phyloP scores from a whole-genome alignment of 495 filamentous ascomycete species.

The Hyaloscypha bicolor region DNA sequence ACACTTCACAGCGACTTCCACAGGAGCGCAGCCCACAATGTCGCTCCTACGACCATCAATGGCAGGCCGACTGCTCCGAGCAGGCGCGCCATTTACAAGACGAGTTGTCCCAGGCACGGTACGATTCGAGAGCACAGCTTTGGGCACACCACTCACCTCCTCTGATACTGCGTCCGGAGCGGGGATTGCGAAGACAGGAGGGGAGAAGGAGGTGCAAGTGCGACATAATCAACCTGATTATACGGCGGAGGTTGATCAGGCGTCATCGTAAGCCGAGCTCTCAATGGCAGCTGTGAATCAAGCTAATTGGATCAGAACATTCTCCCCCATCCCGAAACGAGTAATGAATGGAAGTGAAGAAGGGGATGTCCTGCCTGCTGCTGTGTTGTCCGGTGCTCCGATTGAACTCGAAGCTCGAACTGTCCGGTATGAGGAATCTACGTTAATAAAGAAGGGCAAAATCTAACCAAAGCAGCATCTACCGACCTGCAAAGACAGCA shows the following conservation, averaged over 20 bases:
- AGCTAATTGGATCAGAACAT: conserved; percentile 57
- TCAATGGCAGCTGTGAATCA: not conserved
- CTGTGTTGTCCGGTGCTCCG: conserved; percentile 88
- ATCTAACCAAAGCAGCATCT: conserved; percentile 67
- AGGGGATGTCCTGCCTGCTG: conserved; percentile 72
- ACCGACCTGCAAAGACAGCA: conserved; percentile 83
- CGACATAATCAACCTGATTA: conserved; percentile 74
- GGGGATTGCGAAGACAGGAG: conserved; percentile 20
- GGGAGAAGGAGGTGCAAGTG: conserved; percentile 25
- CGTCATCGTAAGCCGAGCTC: conserved; percentile 31
- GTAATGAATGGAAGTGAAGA: conserved; percentile 91
- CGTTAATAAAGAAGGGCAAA: not conserved
- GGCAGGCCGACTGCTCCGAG: conserved; percentile 42
- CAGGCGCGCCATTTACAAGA: conserved; percentile 37
- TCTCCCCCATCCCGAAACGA: conserved; percentile 84
- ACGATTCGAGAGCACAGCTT: conserved; percentile 48
- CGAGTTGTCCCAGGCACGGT: conserved; percentile 40
- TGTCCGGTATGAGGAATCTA: conserved; percentile 66
- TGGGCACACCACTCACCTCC: conserved; percentile 36
- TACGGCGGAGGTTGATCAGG: conserved; percentile 48
- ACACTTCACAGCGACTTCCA: conserved; percentile 2
- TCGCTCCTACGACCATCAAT: conserved; percentile 40
- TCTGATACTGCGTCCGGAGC: conserved; percentile 19
- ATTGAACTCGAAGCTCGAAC: conserved; percentile 90
- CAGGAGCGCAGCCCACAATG: conserved; percentile 33